Evolutionary conservation across 2,329 filamentous ascomycete genomes (phyloP), one percentile per base, ranked within the genome.

Genomic region (Pyrenochaeta sp.): DNA sequence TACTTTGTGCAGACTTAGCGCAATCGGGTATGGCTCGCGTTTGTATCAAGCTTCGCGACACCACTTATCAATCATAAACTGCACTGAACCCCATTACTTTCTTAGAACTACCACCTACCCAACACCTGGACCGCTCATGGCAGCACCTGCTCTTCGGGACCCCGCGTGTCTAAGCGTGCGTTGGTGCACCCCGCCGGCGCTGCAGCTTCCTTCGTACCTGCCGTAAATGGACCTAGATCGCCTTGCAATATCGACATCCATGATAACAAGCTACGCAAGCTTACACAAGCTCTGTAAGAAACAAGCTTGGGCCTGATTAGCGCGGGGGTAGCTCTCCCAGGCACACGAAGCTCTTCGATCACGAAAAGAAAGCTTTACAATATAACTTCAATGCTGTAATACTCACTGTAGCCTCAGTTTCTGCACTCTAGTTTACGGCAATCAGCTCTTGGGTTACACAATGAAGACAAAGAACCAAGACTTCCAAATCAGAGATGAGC

Each of bases 181-280:
- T 13, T 43, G 22, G 40, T 27, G 42, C 27, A 43, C 42, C 42
- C 24, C 25, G 42, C 24, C 25, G 9, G 22, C 9, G 32, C 25
- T 37, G 15, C 25, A 44, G 27, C 28, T 3, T 24, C 25, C 12
- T 48, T 36, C 5, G 24, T 45, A 68, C 65, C 66, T 70, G 55
- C 67, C 67, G 13, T n/a, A 63, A 61, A 51, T 8, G 48, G 58
- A 50, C n/a, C 40, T 65, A 62, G 63, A 50, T 56, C 45, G 50
- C 4, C 28, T 34, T 22, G 30, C 24, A 47, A 50, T 34, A 53
- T 51, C 47, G 42, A 32, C 32, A 58, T 32, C 22, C 40, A 34
- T 32, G 55, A 48, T 57, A 64, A 55, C 56, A 68, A 68, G 67
- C 65, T 68, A 49, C 50, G 51, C 51, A 61, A 64, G 59, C 54